Evolutionary conservation across 108 stramenopile genomes (phyloP), one percentile per base, ranked within the genome.

Genomic region (Stephanodiscus minutulus): DNA sequence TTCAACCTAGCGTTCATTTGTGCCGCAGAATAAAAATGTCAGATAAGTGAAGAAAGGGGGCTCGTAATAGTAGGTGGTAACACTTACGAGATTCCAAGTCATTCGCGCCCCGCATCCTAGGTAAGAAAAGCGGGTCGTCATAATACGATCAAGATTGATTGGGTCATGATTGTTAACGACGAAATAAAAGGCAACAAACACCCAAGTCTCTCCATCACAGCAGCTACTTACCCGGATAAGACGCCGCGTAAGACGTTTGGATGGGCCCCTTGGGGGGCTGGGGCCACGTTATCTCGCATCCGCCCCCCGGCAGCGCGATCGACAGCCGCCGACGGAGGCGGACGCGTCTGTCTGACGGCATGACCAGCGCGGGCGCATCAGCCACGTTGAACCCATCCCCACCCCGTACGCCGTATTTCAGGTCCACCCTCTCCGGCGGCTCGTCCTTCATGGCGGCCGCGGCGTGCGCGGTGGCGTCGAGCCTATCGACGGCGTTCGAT

Each of bases 221-320:
- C 39, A 8, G 11, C 7, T 0, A 58, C 57, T 33, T 18, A 58
- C 57, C 73, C 12, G 74, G 74, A 27, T 64, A 74, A 0, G 59
- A 52, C n/a, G 74, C 74, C 0, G 74, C 74, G 33, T 74, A 74
- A 11, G 66, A 43, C 18, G 62, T 74, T 27, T 67, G 48, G 3
- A 44, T 41, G 1, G 17, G 39, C n/a, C 28, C 48, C 39, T 67
- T 15, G 5, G 74, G 52, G 10, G 65, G 65, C 36, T 66, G 58
- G 7, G 74, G 66, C 74, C 59, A 66, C 0, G 66, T 67, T 36
- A 74, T 66, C 29, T 74, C 66, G 54, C 74, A 74, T 13, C 66
- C 74, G 37, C 74, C 60, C 27, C 48, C 59, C 12, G 74, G 63
- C 17, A 66, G 59, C 5, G 59, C 66, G 15, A 44, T 57, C 2